phyloP scores from a whole-genome alignment of 2,329 filamentous ascomycete species.

The Penicillium vulpinum region DNA sequence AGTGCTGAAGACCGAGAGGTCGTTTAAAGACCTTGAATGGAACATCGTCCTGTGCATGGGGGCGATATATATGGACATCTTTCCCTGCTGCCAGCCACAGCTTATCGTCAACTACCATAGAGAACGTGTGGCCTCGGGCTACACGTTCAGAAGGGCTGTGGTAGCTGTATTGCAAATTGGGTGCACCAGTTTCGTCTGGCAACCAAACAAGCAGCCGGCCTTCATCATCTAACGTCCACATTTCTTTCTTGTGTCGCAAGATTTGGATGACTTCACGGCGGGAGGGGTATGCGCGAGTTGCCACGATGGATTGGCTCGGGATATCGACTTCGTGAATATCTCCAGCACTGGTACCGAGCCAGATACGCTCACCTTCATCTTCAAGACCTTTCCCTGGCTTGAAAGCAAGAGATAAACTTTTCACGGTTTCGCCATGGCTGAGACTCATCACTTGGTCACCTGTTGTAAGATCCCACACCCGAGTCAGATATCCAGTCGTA shows the following conservation, averaged over 20 bases:
- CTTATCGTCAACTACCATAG: slow-evolving; percentile 78
- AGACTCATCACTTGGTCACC: slow-evolving; percentile 80
- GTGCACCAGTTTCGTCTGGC: slow-evolving; percentile 70
- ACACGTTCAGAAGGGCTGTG: slow-evolving; percentile 69
- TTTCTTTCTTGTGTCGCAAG: slow-evolving; percentile 78
- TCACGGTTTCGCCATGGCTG: slow-evolving; percentile 80
- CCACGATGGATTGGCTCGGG: slow-evolving; percentile 66
- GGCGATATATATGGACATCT: slow-evolving; percentile 80
- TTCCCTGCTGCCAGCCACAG: slow-evolving; percentile 89
- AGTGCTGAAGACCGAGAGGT: slow-evolving; percentile 68
- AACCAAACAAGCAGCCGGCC: slow-evolving; percentile 87
- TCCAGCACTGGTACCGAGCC: slow-evolving; percentile 86
- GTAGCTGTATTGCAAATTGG: slow-evolving; percentile 72
- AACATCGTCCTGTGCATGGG: slow-evolving; percentile 64
- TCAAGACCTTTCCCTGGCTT: slow-evolving; percentile 76
- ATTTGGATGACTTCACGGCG: slow-evolving; percentile 81
- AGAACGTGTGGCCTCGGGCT: slow-evolving; percentile 80
- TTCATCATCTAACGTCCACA: slow-evolving; percentile 92
- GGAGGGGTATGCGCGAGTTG: slow-evolving; percentile 71
- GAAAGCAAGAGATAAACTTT: slow-evolving; percentile 78
- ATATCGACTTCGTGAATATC: slow-evolving; percentile 91
- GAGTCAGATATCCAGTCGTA: slow-evolving; percentile 80
- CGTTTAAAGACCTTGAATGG: slow-evolving; percentile 74
- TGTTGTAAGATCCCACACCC: slow-evolving; percentile 81
- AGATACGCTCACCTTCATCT: slow-evolving; percentile 77